A percentile compares a stretch with the other conserved stretches of the same genome.
Evolutionary conservation across 2,329 filamentous ascomycete species (phyloP).

Genomic region (Eutypella sp.): DNA sequence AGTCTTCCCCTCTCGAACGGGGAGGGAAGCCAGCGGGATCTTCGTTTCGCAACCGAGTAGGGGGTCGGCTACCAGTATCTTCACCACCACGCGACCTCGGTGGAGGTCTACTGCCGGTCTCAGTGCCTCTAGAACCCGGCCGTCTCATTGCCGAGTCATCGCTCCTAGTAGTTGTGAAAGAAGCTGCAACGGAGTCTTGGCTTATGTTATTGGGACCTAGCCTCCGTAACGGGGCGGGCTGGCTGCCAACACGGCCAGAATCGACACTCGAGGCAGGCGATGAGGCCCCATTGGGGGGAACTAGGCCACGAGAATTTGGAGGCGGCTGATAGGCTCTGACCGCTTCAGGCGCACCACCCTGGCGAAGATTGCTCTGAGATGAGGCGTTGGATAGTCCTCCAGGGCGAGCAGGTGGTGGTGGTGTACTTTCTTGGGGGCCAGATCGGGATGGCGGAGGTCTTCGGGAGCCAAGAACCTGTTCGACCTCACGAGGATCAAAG

Average conservation of each 20-base stretch:
- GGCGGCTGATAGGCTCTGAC: conserved; percentile 17
- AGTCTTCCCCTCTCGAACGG: neutral
- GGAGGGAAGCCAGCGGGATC: neutral
- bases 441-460: conserved; percentile 31
- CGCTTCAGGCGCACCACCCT: conserved; percentile 10
- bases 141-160: conserved; percentile 43
- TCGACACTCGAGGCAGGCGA: conserved; percentile 51
- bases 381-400: conserved; percentile 3
- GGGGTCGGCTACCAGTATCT: neutral
- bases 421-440: conserved; percentile 17
- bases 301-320: conserved; percentile 27
- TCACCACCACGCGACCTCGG: conserved; percentile 1
- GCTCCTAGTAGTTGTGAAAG: conserved; percentile 40
- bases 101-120: conserved; percentile 1
- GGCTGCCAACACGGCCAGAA: conserved; percentile 37
- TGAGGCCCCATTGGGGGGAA: conserved; percentile 34
- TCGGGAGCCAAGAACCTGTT: conserved; percentile 63
- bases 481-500: conserved; percentile 75
- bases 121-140: conserved; percentile 1
- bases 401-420: conserved; percentile 21
- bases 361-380: conserved; percentile 9
- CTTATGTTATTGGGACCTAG: conserved; percentile 49
- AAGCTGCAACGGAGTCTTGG: conserved; percentile 51
- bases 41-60: neutral
- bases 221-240: conserved; percentile 39